Evolutionary conservation across 2,329 filamentous ascomycete species (phyloP).

Genomic region (Mollisiaceae sp.): DNA sequence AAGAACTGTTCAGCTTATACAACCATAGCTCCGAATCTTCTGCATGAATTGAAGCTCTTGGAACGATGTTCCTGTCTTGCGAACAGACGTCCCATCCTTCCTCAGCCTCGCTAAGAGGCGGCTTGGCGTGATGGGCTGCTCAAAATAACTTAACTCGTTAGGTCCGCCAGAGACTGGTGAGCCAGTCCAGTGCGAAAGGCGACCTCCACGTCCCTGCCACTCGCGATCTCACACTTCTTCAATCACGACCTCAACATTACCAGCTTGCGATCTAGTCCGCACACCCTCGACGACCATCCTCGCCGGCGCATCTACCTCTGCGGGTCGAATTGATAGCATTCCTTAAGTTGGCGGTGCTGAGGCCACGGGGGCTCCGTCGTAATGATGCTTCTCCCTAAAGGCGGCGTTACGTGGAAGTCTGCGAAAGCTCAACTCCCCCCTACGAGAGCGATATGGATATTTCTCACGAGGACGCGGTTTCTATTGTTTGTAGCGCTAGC

Average conservation of each 20-base stretch:
- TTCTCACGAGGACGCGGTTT: slow-evolving; percentile 78
- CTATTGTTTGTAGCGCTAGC: slow-evolving; percentile 74
- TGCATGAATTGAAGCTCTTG: neutral
- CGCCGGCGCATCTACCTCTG: slow-evolving; percentile 25
- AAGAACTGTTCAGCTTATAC: neutral
- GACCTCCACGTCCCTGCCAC: neutral
- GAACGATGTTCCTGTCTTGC: neutral
- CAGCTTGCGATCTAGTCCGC: slow-evolving; percentile 20
- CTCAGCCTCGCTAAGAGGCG: neutral
- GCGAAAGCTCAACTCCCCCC: slow-evolving; percentile 80
- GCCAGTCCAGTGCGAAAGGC: too few species aligned
- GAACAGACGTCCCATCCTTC: neutral
- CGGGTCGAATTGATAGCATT: slow-evolving; percentile 38
- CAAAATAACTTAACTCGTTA: too few species aligned
- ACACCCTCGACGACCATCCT: slow-evolving; percentile 15
- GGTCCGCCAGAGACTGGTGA: too few species aligned
- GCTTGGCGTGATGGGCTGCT: neutral
- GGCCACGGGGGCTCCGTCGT: slow-evolving; percentile 50
- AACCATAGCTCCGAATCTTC: neutral
- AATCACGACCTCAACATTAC: slow-evolving; percentile 30
- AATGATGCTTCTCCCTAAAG: slow-evolving; percentile 96
- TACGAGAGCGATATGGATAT: slow-evolving; percentile 70
- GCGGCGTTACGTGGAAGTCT: slow-evolving; percentile 90
- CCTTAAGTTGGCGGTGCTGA: slow-evolving; percentile 46
- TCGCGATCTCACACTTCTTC: slow-evolving; percentile 1